phyloP scores from a whole-genome alignment of 2,329 filamentous ascomycete genomes.

The Venturia asperata region DNA sequence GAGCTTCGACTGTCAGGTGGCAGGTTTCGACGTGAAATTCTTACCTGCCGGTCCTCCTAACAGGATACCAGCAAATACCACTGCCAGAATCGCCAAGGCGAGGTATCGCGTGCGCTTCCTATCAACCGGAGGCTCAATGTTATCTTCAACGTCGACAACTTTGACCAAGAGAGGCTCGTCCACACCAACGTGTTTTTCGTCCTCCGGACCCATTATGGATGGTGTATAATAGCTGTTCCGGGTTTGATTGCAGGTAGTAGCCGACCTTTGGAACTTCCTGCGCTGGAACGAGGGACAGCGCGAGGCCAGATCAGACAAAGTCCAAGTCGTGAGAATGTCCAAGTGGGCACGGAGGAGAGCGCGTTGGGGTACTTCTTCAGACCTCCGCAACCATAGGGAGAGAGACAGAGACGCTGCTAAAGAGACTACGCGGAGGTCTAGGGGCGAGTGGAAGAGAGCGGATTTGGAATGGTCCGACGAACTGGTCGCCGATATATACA shows the following conservation, averaged over 20 bases:
- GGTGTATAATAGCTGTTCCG: neutral
- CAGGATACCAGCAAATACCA: neutral
- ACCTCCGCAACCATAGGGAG: too few species aligned
- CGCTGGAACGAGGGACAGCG: neutral
- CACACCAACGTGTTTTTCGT: slow-evolving; percentile 3
- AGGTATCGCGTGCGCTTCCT: neutral
- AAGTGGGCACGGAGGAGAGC: too few species aligned
- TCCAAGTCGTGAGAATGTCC: too few species aligned
- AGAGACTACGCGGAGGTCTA: neutral
- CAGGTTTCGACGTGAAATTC: neutral
- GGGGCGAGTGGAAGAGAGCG: neutral
- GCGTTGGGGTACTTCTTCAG: too few species aligned
- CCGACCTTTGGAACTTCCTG: neutral
- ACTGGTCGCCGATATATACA: neutral
- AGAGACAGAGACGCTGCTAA: neutral
- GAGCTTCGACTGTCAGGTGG: neutral
- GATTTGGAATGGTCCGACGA: too few species aligned
- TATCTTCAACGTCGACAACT: neutral
- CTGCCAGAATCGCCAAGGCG: neutral
- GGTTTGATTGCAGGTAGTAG: neutral
- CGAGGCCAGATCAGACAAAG: neutral
- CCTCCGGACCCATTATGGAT: neutral
- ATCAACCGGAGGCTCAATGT: neutral
- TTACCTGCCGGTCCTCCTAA: neutral
- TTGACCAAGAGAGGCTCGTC: slow-evolving; percentile 7